Evolutionary conservation across 2,329 filamentous ascomycete genomes (phyloP).

Genomic region (Cladophialophora yegresii): DNA sequence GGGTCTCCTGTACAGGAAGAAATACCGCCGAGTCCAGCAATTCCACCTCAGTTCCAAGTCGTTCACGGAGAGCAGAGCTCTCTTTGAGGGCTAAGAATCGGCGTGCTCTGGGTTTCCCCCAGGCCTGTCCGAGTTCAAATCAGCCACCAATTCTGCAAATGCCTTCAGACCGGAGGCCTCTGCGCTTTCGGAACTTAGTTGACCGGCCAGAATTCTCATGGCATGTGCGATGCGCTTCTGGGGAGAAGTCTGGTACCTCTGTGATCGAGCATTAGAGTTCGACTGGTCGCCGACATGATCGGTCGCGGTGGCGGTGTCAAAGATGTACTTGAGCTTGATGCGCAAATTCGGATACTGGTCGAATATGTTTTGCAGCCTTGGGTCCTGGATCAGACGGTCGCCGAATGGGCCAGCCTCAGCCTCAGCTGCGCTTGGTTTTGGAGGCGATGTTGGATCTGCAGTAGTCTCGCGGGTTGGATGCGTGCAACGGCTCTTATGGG

Average conservation of each 20-base stretch:
- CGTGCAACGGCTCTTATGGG: conserved; percentile 49
- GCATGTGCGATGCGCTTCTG: conserved; percentile 23
- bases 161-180: conserved; percentile 22
- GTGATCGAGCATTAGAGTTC: not conserved
- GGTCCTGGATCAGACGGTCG: conserved; percentile 21
- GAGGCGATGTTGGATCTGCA: not conserved
- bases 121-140: conserved; percentile 9
- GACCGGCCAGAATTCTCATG: conserved; percentile 15
- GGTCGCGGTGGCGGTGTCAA: conserved; percentile 41
- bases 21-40: conserved; percentile 13
- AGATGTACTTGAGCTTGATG: conserved; percentile 47
- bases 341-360: conserved; percentile 45
- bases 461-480: conserved; percentile 28
- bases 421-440: not conserved
- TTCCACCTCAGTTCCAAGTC: conserved; percentile 11
- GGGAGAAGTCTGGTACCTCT: conserved; percentile 14
- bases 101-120: not conserved
- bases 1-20: conserved; percentile 10
- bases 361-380: conserved; percentile 40
- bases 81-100: not conserved
- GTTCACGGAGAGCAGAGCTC: conserved; percentile 8
- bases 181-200: conserved; percentile 22
- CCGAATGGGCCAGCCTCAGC: conserved; percentile 5
- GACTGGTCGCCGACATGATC: conserved; percentile 40
- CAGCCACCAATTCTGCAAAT: conserved; percentile 25